Base-by-base conservation (phyloP, 2,329 filamentous ascomycete genomes). In the Aspergillus fumigatus region DNA sequence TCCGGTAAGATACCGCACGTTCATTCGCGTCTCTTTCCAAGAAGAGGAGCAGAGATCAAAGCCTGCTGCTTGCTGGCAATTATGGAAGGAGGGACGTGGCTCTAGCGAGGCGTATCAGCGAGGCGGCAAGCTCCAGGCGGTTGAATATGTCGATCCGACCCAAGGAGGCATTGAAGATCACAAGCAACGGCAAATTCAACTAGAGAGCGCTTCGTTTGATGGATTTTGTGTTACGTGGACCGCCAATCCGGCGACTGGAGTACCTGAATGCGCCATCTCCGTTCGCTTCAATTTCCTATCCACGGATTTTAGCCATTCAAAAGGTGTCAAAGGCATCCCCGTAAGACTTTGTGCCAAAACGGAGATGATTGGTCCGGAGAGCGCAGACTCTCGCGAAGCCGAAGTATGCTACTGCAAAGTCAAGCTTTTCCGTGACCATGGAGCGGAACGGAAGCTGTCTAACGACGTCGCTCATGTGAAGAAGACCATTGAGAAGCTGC, bases 241-340 rank as follows among this genome's bases (percentile, higher is more conserved):
- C 0, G 88, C 91, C 0, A 88, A 86, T 4, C 74, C 83, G 40
- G 57, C 67, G 45, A 87, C 86, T 50, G 86, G 87, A 0, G 75
- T 10, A 69, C 83, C 88, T 3, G 92, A 97, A 66, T 94, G 92
- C 72, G 89, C 86, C 50, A 85, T 99, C 55, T 89, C 92, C 8
- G 90, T 97, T 11, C 89, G 94, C 48, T 99, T 97, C 81, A 99
- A 99, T 76, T 99, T 99, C 70, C 80, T 99, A 0, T 99, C 94
- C 0, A 99, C 94, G 8, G 94, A 99, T 71, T 99, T 97, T 71
- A 97, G 93, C 73, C 94, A 97, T 70, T 97, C 94, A 9, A 99
- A 99, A 70, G 94, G 94, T 48, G 94, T 99, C 50, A 99, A 97
- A 75, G 94, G 94, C 38, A 97, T 97, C 62, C 93, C 94, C 0